phyloP scores from a whole-genome alignment of 331 rosid species.

The Dryas integrifolia region DNA sequence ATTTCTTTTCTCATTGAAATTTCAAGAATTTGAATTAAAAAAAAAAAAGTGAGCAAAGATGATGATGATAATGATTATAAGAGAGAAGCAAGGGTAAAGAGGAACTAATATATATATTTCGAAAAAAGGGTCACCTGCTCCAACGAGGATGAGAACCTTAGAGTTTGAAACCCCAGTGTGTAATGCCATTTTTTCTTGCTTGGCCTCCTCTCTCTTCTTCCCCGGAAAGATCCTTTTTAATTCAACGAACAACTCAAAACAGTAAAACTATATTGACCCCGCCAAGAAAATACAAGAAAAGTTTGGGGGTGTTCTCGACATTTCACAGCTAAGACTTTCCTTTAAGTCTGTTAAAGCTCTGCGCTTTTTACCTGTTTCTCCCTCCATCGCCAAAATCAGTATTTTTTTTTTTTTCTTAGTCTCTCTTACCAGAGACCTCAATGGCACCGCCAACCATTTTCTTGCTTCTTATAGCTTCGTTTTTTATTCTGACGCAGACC shows the following conservation, averaged over 20 bases:
- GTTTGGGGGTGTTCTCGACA: constrained; percentile 9
- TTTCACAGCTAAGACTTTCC: neutral
- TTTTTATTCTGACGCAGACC: constrained; percentile 36
- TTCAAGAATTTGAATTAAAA: neutral
- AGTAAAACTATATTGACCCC: neutral
- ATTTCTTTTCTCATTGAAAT: neutral
- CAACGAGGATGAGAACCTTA: constrained; percentile 71
- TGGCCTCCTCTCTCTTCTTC: neutral
- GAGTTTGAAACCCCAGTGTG: constrained; percentile 64
- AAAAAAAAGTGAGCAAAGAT: neutral
- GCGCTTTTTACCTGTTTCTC: neutral
- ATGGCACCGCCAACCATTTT: constrained; percentile 54
- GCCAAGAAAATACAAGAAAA: neutral
- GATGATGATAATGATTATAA: neutral
- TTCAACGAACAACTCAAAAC: neutral
- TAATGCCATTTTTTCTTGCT: constrained; percentile 51
- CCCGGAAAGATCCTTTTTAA: neutral
- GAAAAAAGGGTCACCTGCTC: constrained; percentile 37
- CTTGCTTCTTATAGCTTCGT: constrained; percentile 40
- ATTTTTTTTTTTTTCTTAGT: neutral
- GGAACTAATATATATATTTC: neutral
- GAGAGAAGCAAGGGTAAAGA: neutral
- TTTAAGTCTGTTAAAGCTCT: neutral
- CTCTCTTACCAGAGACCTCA: constrained; percentile 2
- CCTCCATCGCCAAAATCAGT: neutral